A percentile compares a stretch with the other conserved stretches of the same genome.
phyloP scores from a whole-genome alignment of 768 basidiomycete genomes.

The Pleurotus eryngii region DNA sequence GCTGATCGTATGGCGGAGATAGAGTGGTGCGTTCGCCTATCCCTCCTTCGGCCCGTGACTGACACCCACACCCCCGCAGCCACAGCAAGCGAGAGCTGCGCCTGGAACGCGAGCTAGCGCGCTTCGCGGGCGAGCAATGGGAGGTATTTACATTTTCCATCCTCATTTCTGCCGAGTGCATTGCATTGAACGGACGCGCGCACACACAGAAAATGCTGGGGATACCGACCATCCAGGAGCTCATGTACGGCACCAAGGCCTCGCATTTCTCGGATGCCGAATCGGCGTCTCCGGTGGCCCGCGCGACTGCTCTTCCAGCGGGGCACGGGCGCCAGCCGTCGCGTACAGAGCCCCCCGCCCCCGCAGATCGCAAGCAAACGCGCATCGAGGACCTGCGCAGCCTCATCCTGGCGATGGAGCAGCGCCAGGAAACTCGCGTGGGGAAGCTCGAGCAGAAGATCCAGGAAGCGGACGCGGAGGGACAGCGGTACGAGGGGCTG shows the following conservation, averaged over 20 bases:
- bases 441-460: constrained; percentile 58
- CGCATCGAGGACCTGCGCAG: constrained; percentile 69
- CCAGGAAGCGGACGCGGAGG: constrained; percentile 58
- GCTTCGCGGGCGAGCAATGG: constrained; percentile 78
- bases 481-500: constrained; percentile 48
- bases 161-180: too few relatives aligned
- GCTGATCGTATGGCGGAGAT: constrained; percentile 81
- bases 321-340: constrained; percentile 15
- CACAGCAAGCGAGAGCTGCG: constrained; percentile 66
- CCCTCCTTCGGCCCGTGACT: not conserved
- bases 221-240: constrained; percentile 4
- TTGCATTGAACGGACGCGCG: too few relatives aligned
- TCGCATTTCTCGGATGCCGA: constrained; percentile 21
- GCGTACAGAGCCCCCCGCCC: constrained; percentile 2
- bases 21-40: constrained; percentile 48
- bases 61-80: constrained; percentile 31
- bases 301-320: constrained; percentile 22
- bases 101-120: constrained; percentile 69
- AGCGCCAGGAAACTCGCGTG: constrained; percentile 61
- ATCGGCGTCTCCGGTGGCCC: constrained; percentile 22
- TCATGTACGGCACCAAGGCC: constrained; percentile 1
- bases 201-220: constrained; percentile 18
- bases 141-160: constrained; percentile 44
- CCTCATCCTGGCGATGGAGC: constrained; percentile 73
- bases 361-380: constrained; percentile 38